These are phyloP conservation scores for Sporothrix inflata DNA, from an alignment of 2,329 filamentous ascomycete species.

Conservation along the genomic window DNA sequence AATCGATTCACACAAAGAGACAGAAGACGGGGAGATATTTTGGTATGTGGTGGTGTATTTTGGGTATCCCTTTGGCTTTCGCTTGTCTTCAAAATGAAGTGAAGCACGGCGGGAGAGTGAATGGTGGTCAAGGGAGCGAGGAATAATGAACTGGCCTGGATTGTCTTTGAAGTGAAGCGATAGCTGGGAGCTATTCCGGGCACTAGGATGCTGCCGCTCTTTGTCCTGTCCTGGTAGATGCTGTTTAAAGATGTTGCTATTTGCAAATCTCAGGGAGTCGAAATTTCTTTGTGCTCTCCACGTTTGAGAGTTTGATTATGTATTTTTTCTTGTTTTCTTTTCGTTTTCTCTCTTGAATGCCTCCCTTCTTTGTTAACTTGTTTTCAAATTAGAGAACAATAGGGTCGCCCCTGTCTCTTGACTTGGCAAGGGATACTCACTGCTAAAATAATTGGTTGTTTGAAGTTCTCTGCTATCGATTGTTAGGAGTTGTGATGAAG, in stretches of 20 bases:
- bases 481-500: not conserved
- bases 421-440: not conserved
- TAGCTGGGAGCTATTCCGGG: slow-evolving; percentile 6
- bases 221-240: not conserved
- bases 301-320: not conserved
- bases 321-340: not conserved
- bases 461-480: not conserved
- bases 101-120: not conserved
- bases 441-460: not conserved
- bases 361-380: not conserved
- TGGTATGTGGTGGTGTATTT: not conserved
- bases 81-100: not conserved
- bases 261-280: not conserved
- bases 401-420: not conserved
- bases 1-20: not conserved
- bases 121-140: not conserved
- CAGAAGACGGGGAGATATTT: not conserved
- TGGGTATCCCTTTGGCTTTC: not conserved
- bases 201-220: not conserved
- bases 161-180: slow-evolving; percentile 14
- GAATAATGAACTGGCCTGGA: not conserved
- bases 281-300: not conserved
- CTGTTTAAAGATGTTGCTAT: slow-evolving; percentile 5
- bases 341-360: not conserved
- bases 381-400: not conserved